Evolutionary conservation across 2,329 filamentous ascomycete genomes (phyloP).

Genomic region (Cryphonectria japonica): DNA sequence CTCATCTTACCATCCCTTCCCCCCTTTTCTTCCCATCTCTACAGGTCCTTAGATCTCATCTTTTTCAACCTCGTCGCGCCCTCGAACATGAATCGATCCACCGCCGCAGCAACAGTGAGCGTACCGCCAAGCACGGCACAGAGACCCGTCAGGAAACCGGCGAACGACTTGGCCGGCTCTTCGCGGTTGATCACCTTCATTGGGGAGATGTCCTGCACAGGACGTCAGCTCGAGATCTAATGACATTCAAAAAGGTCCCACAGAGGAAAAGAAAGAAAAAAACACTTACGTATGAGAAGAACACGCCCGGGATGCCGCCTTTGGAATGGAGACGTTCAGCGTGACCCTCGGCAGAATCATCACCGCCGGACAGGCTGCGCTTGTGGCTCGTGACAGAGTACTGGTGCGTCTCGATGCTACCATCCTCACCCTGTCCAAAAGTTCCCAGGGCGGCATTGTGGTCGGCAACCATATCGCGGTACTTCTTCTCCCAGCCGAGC

Average conservation of each 20-base stretch:
- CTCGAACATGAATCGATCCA: constrained; percentile 91
- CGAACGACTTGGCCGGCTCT: constrained; percentile 84
- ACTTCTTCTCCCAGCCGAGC: constrained; percentile 78
- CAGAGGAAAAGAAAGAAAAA: neutral
- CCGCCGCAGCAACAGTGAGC: constrained; percentile 89
- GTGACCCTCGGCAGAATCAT: constrained; percentile 85
- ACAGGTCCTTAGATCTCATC: constrained; percentile 69
- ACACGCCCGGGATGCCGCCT: constrained; percentile 94
- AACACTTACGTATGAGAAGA: constrained; percentile 89
- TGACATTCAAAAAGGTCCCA: neutral
- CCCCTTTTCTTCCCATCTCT: constrained; percentile 16
- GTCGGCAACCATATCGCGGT: constrained; percentile 44
- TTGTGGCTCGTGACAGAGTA: constrained; percentile 98
- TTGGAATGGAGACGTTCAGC: constrained; percentile 87
- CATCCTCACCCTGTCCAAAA: constrained; percentile 68
- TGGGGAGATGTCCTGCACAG: constrained; percentile 90
- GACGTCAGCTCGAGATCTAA: constrained; percentile 32
- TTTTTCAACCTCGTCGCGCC: constrained; percentile 85
- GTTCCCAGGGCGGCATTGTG: constrained; percentile 67
- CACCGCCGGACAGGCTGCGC: constrained; percentile 81
- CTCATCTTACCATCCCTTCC: neutral
- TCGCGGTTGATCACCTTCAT: constrained; percentile 99
- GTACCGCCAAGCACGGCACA: constrained; percentile 96
- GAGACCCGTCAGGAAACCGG: constrained; percentile 89
- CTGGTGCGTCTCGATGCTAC: constrained; percentile 95